These are phyloP conservation scores for Ulvella scutata DNA, from an alignment of 139 green algal species.

Conservation along the genomic window DNA sequence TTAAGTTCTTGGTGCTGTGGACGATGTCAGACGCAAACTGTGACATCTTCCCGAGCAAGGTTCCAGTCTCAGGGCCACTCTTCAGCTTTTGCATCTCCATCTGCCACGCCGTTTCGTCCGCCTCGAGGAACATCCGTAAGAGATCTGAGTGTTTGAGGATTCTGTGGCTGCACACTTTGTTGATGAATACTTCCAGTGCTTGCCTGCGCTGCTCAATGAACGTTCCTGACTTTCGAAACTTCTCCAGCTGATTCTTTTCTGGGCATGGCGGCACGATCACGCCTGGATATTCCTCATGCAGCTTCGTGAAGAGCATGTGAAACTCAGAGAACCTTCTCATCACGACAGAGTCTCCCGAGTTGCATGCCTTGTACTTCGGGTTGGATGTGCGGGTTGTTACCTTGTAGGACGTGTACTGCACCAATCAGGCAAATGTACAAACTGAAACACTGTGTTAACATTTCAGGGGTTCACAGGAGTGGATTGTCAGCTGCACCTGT, in stretches of 20 bases:
- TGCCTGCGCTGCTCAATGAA: conserved; percentile 79
- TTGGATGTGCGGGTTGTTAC: conserved; percentile 29
- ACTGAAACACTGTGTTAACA: background rate
- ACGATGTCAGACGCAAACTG: background rate
- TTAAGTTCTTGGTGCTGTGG: background rate
- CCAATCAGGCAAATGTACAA: background rate
- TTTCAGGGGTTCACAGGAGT: conserved; percentile 7
- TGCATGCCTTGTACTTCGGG: conserved; percentile 18
- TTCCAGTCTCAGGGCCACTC: background rate
- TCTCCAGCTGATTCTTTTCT: conserved; percentile 81
- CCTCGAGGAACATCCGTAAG: conserved; percentile 67
- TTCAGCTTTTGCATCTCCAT: conserved; percentile 37
- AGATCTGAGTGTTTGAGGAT: conserved; percentile 43
- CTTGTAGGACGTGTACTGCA: conserved; percentile 52
- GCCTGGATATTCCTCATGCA: conserved; percentile 50
- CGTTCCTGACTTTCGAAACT: conserved; percentile 73
- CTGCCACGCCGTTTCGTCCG: conserved; percentile 64
- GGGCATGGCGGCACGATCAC: conserved; percentile 81
- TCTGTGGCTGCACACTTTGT: conserved; percentile 43
- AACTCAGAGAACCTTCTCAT: conserved; percentile 88
- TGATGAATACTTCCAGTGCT: conserved; percentile 71
- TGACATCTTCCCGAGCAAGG: background rate
- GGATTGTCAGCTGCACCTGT: background rate
- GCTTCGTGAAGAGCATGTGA: conserved; percentile 57
- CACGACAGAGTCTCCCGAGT: conserved; percentile 33